Evolutionary conservation across 306 rosid species (phyloP), one percentile per base, ranked within the genome.

Genomic region (Rubus idaeus): DNA sequence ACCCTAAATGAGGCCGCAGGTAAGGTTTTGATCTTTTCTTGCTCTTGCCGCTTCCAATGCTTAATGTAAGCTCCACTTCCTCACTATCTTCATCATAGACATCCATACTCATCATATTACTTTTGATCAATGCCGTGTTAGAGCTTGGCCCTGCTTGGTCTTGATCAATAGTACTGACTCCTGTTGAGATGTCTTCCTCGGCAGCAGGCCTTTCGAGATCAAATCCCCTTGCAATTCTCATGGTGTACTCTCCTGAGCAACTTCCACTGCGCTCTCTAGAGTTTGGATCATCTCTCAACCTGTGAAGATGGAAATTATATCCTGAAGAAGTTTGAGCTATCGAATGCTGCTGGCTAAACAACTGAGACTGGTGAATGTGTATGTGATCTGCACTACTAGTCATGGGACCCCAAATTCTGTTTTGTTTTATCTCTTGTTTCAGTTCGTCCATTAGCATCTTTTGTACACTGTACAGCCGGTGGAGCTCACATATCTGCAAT

Each of bases 41-140:
- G 75, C 78, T 83, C 30, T 79, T 39, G 77, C 90, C 74, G 69
- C 93, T 89, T 75, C 98, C 99, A 46, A 96, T 91, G 77, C 98
- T 92, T 75, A 96, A 83, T 74, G 97, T 88, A 74, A 96, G 88
- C 84, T 96, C 99, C 71, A 96, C 90, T 70, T 92, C 91, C 60
- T 92, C 89, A 75, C 84, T 77, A 42, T 89, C 97, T 75, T 90
- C 93, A 50, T 81, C 84, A 76, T 30, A 79, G 13, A 71, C 83
- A 68, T 78, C 84, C 71, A 20, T 20, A 68, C 80, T 85, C 87
- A 55, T 75, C 87, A 53, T 73, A 70, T 81, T 66, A 51, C 78
- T 79, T 78, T 75, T 86, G 47, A 71, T 40, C 70, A 65, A 16
- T 64, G 72, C 75, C 16, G 52, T 47, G 60, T 74, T 47, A 67